Evolutionary conservation across 1,139 yeast genomes (phyloP).

Genomic region (Zygoascus sp.): DNA sequence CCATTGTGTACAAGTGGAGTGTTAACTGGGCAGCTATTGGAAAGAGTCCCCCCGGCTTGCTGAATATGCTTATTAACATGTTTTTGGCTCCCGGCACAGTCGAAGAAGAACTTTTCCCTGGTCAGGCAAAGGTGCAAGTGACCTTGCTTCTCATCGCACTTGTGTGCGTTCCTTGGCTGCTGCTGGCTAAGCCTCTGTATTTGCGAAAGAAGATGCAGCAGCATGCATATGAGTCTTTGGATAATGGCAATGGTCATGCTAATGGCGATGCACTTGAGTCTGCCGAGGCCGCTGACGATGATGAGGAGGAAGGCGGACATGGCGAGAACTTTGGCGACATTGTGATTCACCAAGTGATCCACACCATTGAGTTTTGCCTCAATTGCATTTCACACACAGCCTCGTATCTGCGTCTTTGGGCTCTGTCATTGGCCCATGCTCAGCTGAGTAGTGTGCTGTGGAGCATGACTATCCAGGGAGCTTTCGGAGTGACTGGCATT

Average conservation of each 20-base stretch:
- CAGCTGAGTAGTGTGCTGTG: constrained; percentile 92
- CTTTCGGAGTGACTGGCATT: constrained; percentile 71
- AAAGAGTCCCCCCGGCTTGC: constrained; percentile 83
- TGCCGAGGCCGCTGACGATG: constrained; percentile 31
- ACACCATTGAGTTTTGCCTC: constrained; percentile 95
- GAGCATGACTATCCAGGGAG: constrained; percentile 88
- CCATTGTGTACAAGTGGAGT: constrained; percentile 90
- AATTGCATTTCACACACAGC: constrained; percentile 98
- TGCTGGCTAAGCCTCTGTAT: constrained; percentile 80
- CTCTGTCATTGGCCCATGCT: constrained; percentile 93
- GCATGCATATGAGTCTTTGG: constrained; percentile 31
- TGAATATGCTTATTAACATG: constrained; percentile 95
- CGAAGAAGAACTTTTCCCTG: constrained; percentile 77
- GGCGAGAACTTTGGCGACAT: constrained; percentile 79
- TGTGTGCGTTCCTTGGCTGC: constrained; percentile 91
- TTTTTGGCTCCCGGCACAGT: constrained; percentile 87
- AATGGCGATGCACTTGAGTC: constrained; percentile 27
- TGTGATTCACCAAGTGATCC: constrained; percentile 96
- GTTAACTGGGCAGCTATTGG: constrained; percentile 80
- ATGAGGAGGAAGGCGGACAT: constrained; percentile 32
- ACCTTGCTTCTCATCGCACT: constrained; percentile 70
- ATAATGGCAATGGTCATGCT: constrained; percentile 22
- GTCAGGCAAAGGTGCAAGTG: constrained; percentile 78
- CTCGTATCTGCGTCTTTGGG: constrained; percentile 94
- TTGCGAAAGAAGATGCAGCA: constrained; percentile 45